Percentiles rank a stretch among this genome's conserved stretches.
Conservation (phyloP, 108 stramenopile species). For the Skeletonema potamos region DNA sequence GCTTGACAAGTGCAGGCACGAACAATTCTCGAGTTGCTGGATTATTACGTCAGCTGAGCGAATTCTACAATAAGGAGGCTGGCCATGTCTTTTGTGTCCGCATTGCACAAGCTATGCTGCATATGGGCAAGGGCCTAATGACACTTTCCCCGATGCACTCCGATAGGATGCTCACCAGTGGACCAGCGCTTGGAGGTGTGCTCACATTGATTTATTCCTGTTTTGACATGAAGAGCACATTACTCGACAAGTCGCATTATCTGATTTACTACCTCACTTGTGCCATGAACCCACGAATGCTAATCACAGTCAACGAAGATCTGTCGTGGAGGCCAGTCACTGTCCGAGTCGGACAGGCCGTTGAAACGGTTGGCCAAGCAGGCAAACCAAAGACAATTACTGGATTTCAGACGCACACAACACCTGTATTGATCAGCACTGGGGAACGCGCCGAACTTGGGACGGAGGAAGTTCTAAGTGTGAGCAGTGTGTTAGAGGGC, state of each 20-base stretch:
- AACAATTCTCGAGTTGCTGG: constrained; percentile 99
- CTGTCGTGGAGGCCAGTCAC: constrained; percentile 88
- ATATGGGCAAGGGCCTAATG: constrained; percentile 98
- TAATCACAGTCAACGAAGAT: constrained; percentile 95
- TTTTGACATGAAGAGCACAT: constrained; percentile 91
- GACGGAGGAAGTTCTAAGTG: constrained; percentile 90
- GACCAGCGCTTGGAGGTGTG: constrained; percentile 91
- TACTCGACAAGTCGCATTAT: constrained; percentile 96
- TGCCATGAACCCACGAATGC: constrained; percentile 98
- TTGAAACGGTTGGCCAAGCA: constrained; percentile 99
- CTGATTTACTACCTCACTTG: constrained; percentile 94
- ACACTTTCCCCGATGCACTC: constrained; percentile 95
- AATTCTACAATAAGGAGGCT: constrained; percentile 97
- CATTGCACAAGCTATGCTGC: constrained; percentile 97
- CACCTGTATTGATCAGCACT: constrained; percentile 93
- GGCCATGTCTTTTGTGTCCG: constrained; percentile 96
- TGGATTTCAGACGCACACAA: constrained; percentile 99
- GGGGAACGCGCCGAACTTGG: constrained; percentile 98
- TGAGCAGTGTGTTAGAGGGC: constrained; percentile 91
- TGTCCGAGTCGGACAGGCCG: constrained; percentile 98
- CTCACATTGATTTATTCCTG: constrained; percentile 90
- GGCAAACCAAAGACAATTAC: constrained; percentile 99
- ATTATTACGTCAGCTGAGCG: constrained; percentile 93
- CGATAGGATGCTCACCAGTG: constrained; percentile 91
- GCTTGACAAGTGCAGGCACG: constrained; percentile 96